Percentiles rank a stretch among this genome's conserved stretches.
phyloP scores from a whole-genome alignment of 2,329 filamentous ascomycete genomes.

The Phyllosticta paracitricarpa region DNA sequence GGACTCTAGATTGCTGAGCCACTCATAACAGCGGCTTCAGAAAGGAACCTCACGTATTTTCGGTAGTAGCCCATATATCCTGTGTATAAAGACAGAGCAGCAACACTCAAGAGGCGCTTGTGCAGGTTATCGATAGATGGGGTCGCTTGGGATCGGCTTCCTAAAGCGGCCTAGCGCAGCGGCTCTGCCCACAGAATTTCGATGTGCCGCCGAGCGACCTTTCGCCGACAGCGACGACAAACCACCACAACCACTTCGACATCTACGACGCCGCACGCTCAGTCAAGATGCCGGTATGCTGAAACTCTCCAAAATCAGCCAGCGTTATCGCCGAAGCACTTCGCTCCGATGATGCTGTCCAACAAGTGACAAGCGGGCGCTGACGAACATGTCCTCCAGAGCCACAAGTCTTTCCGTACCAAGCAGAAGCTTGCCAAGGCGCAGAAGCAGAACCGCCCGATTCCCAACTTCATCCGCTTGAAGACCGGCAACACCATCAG shows the following conservation, averaged over 20 bases:
- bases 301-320: background rate
- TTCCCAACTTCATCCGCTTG: constrained; percentile 99
- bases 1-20: no score
- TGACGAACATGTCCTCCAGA: constrained; percentile 45
- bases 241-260: constrained; percentile 10
- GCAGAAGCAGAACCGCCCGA: constrained; percentile 99
- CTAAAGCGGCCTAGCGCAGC: background rate
- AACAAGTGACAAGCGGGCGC: background rate
- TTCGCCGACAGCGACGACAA: constrained; percentile 6
- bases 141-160: background rate
- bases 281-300: constrained; percentile 12
- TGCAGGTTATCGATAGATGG: background rate
- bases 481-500: constrained; percentile 98
- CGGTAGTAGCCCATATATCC: no score
- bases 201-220: background rate
- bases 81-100: no score
- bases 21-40: no score
- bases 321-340: background rate
- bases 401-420: constrained; percentile 99
- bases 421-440: constrained; percentile 99
- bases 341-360: background rate
- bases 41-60: no score
- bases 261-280: constrained; percentile 10
- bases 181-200: constrained; percentile 10
- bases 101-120: no score